Percentiles rank a stretch among this genome's conserved stretches.
These are phyloP conservation scores for Linderina pennispora DNA, from an alignment of 192 early-diverging fungal species.

Conservation along the genomic window DNA sequence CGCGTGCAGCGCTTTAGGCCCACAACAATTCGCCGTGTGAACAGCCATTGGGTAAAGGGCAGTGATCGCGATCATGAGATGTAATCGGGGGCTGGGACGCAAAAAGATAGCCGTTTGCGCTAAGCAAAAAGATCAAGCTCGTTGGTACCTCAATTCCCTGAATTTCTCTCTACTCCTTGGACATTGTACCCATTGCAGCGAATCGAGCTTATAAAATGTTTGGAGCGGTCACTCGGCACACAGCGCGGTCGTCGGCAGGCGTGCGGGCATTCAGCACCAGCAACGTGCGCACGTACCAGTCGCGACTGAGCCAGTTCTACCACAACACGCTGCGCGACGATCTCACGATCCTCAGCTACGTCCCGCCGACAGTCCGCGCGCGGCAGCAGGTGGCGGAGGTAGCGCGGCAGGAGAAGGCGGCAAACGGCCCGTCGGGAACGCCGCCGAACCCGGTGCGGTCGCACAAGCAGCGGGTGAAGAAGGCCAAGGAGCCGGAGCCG, in stretches of 20 bases:
- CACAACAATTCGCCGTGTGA: too few species aligned
- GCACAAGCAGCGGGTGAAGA: constrained; percentile 42
- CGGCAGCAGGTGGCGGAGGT: constrained; percentile 27
- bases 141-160: too few species aligned
- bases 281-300: constrained; percentile 23
- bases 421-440: constrained; percentile 13
- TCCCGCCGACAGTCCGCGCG: constrained; percentile 50
- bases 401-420: constrained; percentile 19
- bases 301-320: constrained; percentile 69
- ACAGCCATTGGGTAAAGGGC: too few species aligned
- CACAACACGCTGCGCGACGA: constrained; percentile 70
- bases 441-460: constrained; percentile 45
- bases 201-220: too few species aligned
- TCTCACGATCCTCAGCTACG: constrained; percentile 65
- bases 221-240: constrained; percentile 12
- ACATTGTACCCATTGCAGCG: too few species aligned
- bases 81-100: too few species aligned
- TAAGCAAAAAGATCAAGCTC: too few species aligned
- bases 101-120: too few species aligned
- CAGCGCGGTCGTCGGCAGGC: constrained; percentile 1
- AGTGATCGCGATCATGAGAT: too few species aligned
- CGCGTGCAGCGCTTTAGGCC: too few species aligned
- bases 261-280: constrained; percentile 19
- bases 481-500: constrained; percentile 54
- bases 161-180: too few species aligned